phyloP scores from a whole-genome alignment of 2,329 filamentous ascomycete genomes.

The Colletotrichum noveboracense region DNA sequence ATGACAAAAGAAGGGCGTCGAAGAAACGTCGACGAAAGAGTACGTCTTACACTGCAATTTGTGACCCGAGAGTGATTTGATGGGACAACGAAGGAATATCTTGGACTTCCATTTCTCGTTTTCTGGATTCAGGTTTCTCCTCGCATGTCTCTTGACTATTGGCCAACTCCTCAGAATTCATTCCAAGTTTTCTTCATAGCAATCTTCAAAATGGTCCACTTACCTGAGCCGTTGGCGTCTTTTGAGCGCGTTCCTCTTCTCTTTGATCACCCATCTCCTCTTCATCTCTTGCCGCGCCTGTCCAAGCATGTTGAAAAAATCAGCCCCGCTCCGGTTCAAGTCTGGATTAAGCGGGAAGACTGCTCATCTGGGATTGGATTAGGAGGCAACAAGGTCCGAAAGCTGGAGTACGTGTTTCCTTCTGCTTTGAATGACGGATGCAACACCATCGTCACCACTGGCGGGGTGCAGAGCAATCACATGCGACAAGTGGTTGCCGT shows the following conservation, averaged over 20 bases:
- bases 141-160: not conserved
- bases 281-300: not conserved
- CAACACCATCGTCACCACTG: not conserved
- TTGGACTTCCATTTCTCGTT: not conserved
- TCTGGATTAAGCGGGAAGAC: not conserved
- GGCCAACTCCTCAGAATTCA: not conserved
- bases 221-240: not conserved
- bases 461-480: not conserved
- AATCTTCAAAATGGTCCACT: not conserved
- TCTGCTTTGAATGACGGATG: not conserved
- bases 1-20: not conserved
- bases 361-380: not conserved
- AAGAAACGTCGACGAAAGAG: not conserved
- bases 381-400: not conserved
- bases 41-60: accelerated
- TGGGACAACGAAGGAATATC: not conserved
- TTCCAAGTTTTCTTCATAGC: not conserved
- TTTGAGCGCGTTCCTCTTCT: not conserved
- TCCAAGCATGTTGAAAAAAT: not conserved
- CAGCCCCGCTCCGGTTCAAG: not conserved
- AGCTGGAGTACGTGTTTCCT: not conserved
- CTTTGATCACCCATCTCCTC: not conserved
- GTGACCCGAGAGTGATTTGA: not conserved
- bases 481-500: not conserved
- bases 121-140: not conserved